Conservation (phyloP, 352 stramenopile species). For the Pythium guiyangense region DNA sequence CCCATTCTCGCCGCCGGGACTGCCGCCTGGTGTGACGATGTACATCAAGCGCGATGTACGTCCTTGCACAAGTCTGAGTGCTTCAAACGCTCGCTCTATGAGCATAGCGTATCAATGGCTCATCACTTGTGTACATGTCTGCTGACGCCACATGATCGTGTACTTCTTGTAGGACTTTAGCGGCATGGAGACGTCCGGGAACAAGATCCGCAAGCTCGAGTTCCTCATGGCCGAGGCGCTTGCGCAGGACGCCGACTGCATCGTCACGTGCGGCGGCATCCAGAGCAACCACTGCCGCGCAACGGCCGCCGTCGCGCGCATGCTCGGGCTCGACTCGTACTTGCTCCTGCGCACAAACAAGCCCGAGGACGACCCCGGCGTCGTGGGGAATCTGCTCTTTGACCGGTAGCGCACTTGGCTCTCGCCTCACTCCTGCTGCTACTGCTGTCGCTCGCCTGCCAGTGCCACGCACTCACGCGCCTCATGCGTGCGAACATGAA, state of each 20-base stretch:
- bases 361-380: conserved; percentile 56
- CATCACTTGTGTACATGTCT: neutral
- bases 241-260: conserved; percentile 74
- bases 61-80: neutral
- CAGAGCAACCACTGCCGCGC: conserved; percentile 94
- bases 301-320: conserved; percentile 77
- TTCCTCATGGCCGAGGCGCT: conserved; percentile 91
- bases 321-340: conserved; percentile 90
- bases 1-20: conserved; percentile 58
- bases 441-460: neutral
- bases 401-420: conserved; percentile 32
- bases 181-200: conserved; percentile 90
- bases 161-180: conserved; percentile 57
- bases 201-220: conserved; percentile 96
- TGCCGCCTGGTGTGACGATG: conserved; percentile 65
- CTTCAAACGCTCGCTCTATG: neutral
- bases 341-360: conserved; percentile 86
- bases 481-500: neutral
- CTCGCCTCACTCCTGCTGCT: neutral
- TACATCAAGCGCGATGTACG: conserved; percentile 82
- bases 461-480: neutral
- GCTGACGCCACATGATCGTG: neutral
- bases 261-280: conserved; percentile 91
- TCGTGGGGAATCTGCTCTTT: conserved; percentile 77
- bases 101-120: neutral